phyloP scores from a whole-genome alignment of 345 rosid genomes.

The Salix koriyanagi region DNA sequence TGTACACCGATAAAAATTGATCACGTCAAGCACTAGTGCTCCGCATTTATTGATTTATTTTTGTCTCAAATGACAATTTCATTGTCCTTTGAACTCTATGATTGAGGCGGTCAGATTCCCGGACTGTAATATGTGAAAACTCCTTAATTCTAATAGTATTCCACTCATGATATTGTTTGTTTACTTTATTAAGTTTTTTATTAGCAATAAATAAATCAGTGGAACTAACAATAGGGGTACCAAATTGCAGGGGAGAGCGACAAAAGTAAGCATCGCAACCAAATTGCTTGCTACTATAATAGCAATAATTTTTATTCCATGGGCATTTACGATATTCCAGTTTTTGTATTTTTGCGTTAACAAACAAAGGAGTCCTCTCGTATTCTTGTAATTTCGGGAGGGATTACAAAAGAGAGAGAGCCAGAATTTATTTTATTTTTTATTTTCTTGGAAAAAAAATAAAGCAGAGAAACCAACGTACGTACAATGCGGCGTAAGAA shows the following conservation, averaged over 20 bases:
- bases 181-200: background rate
- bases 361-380: constrained; percentile 8
- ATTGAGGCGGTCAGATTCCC: too few relatives aligned
- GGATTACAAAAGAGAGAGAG: background rate
- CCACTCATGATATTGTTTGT: background rate
- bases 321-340: background rate
- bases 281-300: background rate
- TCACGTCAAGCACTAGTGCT: too few relatives aligned
- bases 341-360: background rate
- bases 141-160: background rate
- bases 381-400: constrained; percentile 15
- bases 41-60: too few relatives aligned
- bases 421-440: background rate
- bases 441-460: background rate
- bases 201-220: background rate
- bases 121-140: background rate
- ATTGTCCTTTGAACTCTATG: too few relatives aligned
- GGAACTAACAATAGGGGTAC: background rate
- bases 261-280: background rate
- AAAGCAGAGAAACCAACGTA: constrained; percentile 37
- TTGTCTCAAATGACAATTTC: too few relatives aligned
- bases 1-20: too few relatives aligned
- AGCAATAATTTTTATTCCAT: background rate
- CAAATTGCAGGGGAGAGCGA: background rate
- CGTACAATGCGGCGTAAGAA: constrained; percentile 44